Evolutionary conservation across 345 rosid species (phyloP).

Genomic region (Carallia pectinifolia): DNA sequence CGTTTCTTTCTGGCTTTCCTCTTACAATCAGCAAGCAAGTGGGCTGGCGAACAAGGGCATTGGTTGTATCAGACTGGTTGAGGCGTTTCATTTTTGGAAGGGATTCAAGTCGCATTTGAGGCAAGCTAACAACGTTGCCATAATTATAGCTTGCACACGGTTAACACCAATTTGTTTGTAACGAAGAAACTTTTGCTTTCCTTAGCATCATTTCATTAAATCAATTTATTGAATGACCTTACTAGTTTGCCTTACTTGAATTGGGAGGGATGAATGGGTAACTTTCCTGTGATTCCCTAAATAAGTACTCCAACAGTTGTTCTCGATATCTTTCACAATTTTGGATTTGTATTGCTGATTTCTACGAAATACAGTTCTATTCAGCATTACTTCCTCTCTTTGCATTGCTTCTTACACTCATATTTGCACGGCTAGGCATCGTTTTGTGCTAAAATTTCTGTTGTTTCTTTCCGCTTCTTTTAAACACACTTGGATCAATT

Average conservation of each 20-base stretch:
- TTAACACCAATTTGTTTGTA: background rate
- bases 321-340: too few species aligned
- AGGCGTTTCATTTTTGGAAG: conserved; percentile 89
- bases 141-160: background rate
- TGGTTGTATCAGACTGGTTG: conserved; percentile 86
- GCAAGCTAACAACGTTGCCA: background rate
- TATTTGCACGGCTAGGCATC: too few species aligned
- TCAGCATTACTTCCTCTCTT: too few species aligned
- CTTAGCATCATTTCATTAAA: background rate
- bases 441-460: too few species aligned
- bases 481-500: too few species aligned
- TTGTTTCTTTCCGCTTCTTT: too few species aligned
- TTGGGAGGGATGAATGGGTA: background rate
- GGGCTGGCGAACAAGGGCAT: conserved; percentile 92
- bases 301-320: background rate
- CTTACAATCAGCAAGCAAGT: conserved; percentile 71
- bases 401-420: too few species aligned
- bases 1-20: background rate
- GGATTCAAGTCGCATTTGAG: conserved; percentile 84
- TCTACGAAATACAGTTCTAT: background rate
- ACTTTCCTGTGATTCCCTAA: background rate
- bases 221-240: conserved; percentile 9
- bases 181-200: background rate
- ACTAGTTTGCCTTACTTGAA: background rate
- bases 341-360: background rate